Evolutionary conservation across 495 filamentous ascomycete genomes (phyloP).

Genomic region (Lasiosphaeriaceae sp.): DNA sequence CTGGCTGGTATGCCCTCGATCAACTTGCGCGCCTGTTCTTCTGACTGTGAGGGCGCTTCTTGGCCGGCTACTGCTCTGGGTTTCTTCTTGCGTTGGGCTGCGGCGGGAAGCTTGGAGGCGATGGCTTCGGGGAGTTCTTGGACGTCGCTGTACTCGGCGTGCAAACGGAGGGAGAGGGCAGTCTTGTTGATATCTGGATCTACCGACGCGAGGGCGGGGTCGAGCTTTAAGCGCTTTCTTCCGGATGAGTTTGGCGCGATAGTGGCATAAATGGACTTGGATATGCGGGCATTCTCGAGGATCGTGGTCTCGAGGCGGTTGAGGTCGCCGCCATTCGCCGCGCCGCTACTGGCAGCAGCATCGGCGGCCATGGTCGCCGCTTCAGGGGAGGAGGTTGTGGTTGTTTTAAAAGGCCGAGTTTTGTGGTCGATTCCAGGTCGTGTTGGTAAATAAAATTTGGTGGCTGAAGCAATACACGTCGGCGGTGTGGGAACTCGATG

Average conservation of each 20-base stretch:
- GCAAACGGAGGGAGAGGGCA: conserved; percentile 41
- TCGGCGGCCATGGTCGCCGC: conserved; percentile 22
- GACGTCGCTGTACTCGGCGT: conserved; percentile 76
- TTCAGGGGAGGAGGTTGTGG: not conserved
- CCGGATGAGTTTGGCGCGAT: conserved; percentile 23
- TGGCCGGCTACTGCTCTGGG: conserved; percentile 30
- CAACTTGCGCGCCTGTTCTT: conserved; percentile 60
- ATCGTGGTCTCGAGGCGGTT: conserved; percentile 33
- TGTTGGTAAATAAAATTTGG: not conserved
- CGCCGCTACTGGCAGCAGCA: conserved; percentile 17
- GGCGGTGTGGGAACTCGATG: not conserved
- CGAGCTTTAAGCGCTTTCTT: conserved; percentile 41
- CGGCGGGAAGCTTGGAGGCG: conserved; percentile 72
- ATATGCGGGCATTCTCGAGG: conserved; percentile 37
- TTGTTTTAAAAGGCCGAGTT: not conserved
- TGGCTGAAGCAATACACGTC: not conserved
- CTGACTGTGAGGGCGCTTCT: conserved; percentile 39
- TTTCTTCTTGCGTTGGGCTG: conserved; percentile 42
- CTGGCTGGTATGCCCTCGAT: conserved; percentile 61
- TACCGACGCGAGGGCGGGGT: conserved; percentile 28
- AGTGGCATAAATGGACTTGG: conserved; percentile 38
- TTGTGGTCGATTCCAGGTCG: no score
- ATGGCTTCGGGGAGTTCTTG: conserved; percentile 78
- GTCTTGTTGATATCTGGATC: conserved; percentile 39
- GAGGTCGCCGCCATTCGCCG: conserved; percentile 18